Percentiles rank a stretch among this genome's conserved stretches.
phyloP scores from a whole-genome alignment of 163 green algal genomes.

The Prototheca cutis region DNA sequence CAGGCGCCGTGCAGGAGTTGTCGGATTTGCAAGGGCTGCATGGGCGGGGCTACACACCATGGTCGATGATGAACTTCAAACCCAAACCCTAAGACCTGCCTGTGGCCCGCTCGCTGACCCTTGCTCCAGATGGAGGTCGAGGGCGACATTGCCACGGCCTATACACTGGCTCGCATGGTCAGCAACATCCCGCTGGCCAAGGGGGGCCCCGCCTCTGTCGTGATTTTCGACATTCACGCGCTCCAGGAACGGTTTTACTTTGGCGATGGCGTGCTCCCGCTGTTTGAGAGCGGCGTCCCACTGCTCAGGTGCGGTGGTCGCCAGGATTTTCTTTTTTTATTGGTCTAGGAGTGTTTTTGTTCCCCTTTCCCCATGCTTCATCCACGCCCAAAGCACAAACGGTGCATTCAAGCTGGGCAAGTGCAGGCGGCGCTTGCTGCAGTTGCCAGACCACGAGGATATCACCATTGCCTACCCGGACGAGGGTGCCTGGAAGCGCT shows the following conservation, averaged over 20 bases:
- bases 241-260: conserved; percentile 99
- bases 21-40: no score
- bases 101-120: no score
- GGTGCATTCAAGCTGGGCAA: no score
- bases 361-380: no score
- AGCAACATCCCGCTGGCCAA: conserved; percentile 91
- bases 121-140: conserved; percentile 78
- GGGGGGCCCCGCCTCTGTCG: conserved; percentile 76
- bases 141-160: conserved; percentile 93
- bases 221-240: conserved; percentile 99
- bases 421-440: conserved; percentile 46
- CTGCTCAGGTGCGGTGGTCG: conserved; percentile 50
- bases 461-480: conserved; percentile 97
- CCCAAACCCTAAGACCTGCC: no score
- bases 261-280: conserved; percentile 90
- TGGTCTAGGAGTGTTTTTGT: background rate
- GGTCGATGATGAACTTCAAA: no score
- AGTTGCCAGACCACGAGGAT: conserved; percentile 70
- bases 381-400: no score
- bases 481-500: conserved; percentile 97
- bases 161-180: conserved; percentile 92
- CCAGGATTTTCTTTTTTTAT: background rate
- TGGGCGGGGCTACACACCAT: no score
- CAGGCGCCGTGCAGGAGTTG: background rate
- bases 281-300: conserved; percentile 94